These are phyloP conservation scores for Apiotrichum laibachii DNA, from an alignment of 1,284 basidiomycete species.

Conservation along the genomic window DNA sequence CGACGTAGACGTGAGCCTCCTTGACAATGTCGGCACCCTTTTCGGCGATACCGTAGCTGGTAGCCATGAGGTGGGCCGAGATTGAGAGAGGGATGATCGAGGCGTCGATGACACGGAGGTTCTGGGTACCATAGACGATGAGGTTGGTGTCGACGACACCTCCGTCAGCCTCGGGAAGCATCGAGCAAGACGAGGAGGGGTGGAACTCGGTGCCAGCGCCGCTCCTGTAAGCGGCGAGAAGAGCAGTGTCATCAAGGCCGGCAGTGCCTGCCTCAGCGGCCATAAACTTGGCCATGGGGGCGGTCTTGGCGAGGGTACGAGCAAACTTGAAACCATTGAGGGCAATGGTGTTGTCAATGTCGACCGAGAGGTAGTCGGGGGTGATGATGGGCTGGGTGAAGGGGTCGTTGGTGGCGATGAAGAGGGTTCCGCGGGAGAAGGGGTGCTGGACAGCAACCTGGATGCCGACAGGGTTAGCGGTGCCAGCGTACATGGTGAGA, in stretches of 20 bases:
- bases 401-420: slow-evolving; percentile 58
- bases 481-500: slow-evolving; percentile 41
- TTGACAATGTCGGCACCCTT: slow-evolving; percentile 64
- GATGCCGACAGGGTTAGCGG: slow-evolving; percentile 40
- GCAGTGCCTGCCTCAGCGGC: slow-evolving; percentile 31
- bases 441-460: slow-evolving; percentile 51
- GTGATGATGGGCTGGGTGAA: slow-evolving; percentile 63
- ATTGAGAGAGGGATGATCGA: slow-evolving; percentile 53
- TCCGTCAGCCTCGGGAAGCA: slow-evolving; percentile 62
- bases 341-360: slow-evolving; percentile 46
- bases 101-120: slow-evolving; percentile 54
- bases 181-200: slow-evolving; percentile 62
- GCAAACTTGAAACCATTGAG: slow-evolving; percentile 36
- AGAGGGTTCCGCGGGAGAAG: slow-evolving; percentile 51
- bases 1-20: slow-evolving; percentile 13
- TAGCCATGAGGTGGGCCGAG: slow-evolving; percentile 50
- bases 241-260: slow-evolving; percentile 31
- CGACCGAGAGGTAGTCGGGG: slow-evolving; percentile 58
- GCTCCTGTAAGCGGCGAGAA: slow-evolving; percentile 40
- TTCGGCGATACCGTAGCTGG: slow-evolving; percentile 69
- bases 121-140: slow-evolving; percentile 61
- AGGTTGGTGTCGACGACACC: slow-evolving; percentile 66
- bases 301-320: slow-evolving; percentile 33
- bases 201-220: slow-evolving; percentile 55
- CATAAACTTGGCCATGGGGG: slow-evolving; percentile 34